Evolutionary conservation across 2,329 filamentous ascomycete species (phyloP), one percentile per base, ranked within the genome.

Genomic region (Aspergillus awamori): DNA sequence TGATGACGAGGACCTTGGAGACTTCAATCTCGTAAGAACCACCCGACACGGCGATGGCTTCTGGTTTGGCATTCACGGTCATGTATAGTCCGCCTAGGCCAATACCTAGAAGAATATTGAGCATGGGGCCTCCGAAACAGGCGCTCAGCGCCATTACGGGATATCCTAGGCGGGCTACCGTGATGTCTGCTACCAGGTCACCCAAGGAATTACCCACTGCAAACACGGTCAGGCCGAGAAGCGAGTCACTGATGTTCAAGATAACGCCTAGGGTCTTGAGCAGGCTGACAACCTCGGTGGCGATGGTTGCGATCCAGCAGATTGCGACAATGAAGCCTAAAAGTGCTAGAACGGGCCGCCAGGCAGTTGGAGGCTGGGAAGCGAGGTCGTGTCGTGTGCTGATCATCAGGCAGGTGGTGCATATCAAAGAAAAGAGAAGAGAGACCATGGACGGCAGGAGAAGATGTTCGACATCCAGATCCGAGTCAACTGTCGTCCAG

Each of bases 111-210:
- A 99, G 81, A 64, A 99, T 99, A 70, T 99, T 99, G 43, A 99
- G 85, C 92, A 99, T 94, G 0, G 95, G 95, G 0, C 95, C 96
- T n/a, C 95, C 95, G 74, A 99, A 97, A 74, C 95, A 99, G 4
- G 95, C 95, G 36, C 91, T 93, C 43, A 90, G 79, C 0, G 95
- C 95, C 95, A 99, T 99, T 64, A 99, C 93, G 0, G 95, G 95
- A 76, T 93, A 97, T 2, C 95, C 95, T 2, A 99, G 86, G 36
- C 92, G 87, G 4, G 95, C 95, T 39, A 99, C 91, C 0, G 95
- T 99, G 57, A 98, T 91, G 74, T 99, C 91, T 15, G 95, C 94
- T 8, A 99, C 92, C 15, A 99, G 83, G 71, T 99, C 95, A 39
- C 95, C 94, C 8, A 98, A 84, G 8, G 92, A 96, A 77, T 99